phyloP scores from a whole-genome alignment of 768 basidiomycete species.

The Gloeopeniophorella convolvens region DNA sequence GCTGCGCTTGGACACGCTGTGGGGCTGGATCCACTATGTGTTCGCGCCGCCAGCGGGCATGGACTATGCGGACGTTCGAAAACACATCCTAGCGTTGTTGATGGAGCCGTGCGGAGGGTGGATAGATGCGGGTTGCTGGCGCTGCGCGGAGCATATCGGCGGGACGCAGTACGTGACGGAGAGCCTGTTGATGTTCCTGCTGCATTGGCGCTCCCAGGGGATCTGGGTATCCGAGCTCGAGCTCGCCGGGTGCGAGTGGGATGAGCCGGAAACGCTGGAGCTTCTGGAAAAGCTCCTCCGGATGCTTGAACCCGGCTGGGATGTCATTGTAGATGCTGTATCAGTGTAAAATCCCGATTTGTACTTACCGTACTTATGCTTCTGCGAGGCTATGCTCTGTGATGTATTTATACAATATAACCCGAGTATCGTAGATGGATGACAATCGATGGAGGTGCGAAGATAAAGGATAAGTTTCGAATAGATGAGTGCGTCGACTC shows the following conservation, averaged over 20 bases:
- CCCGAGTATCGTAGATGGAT: too few species aligned
- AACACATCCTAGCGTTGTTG: neutral
- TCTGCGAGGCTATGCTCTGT: neutral
- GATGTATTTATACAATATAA: too few species aligned
- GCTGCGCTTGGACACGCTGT: neutral
- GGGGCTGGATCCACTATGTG: neutral
- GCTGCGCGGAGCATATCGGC: too few species aligned
- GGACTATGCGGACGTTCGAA: neutral
- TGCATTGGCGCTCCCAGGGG: constrained; percentile 4
- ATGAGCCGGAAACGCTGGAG: neutral
- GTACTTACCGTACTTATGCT: neutral
- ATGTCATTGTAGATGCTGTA: neutral
- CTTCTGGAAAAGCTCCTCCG: neutral
- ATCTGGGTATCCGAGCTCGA: constrained; percentile 1
- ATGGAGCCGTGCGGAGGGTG: neutral
- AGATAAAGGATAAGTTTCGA: too few species aligned
- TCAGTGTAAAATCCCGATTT: neutral
- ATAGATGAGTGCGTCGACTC: too few species aligned
- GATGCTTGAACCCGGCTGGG: constrained; percentile 10
- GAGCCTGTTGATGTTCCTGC: constrained; percentile 3
- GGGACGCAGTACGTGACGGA: constrained; percentile 1
- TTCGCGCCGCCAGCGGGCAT: neutral
- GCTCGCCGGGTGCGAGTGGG: neutral
- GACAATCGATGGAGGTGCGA: too few species aligned
- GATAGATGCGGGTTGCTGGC: neutral